Evolutionary conservation across 2,329 filamentous ascomycete species (phyloP), one percentile per base, ranked within the genome.

Genomic region (Colletotrichum eremochloae): DNA sequence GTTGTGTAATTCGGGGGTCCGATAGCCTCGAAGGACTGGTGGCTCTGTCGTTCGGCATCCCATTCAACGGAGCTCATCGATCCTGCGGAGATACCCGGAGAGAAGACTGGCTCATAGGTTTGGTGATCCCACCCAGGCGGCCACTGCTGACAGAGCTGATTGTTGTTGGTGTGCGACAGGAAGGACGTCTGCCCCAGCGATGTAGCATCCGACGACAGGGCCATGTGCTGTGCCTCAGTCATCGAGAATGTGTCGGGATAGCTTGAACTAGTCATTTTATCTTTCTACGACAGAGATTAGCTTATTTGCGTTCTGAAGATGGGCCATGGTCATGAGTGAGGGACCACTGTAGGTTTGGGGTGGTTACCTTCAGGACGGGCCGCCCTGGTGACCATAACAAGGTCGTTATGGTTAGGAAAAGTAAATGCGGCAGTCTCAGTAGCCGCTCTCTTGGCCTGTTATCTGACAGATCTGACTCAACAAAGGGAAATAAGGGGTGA

Each of bases 81-180:
- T 1, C 6, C 42, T 5, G 46, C 31, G 14, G 38, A 33, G 14
- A 5, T 36, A 5, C 33, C 24, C 20, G 36, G 24, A 3, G 20
- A 24, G n/a, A 67, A 55, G 9, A 36, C 7, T 12, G n/a, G 29
- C 24, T 62, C 57, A 20, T 14, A 3, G 14, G 14, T n/a, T 11
- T 57, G n/a, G 57, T 14, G 50, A 5, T 57, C 33, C 40, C 63
- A 67, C 14, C 38, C 42, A 36, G 63, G 3, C 68, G 63, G 3
- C 68, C 63, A 71, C 24, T 24, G 33, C 40, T 42, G 68, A 33
- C 15, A 62, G 8, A 33, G n/a, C 15, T 50, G 31, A 46, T 36
- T 50, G 0, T 31, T 24, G 18, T 18, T n/a, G 14, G 24, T 42
- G 11, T 50, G 68, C 40, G 68, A 62, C 8, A 67, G 18, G 14